Evolutionary conservation across 1,284 basidiomycete genomes (phyloP).

Genomic region (Leccinum subrobustum): DNA sequence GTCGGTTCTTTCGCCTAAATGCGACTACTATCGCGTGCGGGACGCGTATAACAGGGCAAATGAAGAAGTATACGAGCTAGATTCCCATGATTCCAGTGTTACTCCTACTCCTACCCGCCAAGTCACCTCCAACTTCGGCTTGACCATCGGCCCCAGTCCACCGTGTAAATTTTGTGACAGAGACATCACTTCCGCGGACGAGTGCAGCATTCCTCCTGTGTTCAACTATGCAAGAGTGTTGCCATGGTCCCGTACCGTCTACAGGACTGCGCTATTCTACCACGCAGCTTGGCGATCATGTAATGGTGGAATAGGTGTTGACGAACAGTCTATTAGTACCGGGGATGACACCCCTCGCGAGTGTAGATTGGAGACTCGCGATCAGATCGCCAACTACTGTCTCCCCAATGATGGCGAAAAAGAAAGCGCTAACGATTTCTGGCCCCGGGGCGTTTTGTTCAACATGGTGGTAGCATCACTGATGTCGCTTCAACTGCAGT

Average conservation of each 20-base stretch:
- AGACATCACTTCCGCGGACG: conserved; percentile 17
- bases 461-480: conserved; percentile 26
- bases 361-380: conserved; percentile 25
- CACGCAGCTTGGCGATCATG: conserved; percentile 17
- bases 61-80: conserved; percentile 5
- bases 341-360: neutral
- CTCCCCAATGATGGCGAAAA: conserved; percentile 1
- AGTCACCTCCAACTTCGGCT: conserved; percentile 15
- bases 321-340: neutral
- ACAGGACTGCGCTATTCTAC: conserved; percentile 22
- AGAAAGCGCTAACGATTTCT: conserved; percentile 5
- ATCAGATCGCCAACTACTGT: conserved; percentile 32
- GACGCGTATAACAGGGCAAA: conserved; percentile 36
- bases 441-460: conserved; percentile 30
- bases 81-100: neutral
- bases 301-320: neutral
- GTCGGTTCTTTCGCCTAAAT: conserved; percentile 42
- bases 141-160: conserved; percentile 17
- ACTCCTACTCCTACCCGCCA: neutral
- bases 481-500: too few relatives aligned
- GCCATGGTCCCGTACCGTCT: conserved; percentile 24
- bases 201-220: conserved; percentile 27
- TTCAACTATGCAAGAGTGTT: conserved; percentile 34
- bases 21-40: conserved; percentile 33
- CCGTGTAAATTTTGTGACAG: neutral